phyloP scores from a whole-genome alignment of 345 rosid species.

The Draba incana region DNA sequence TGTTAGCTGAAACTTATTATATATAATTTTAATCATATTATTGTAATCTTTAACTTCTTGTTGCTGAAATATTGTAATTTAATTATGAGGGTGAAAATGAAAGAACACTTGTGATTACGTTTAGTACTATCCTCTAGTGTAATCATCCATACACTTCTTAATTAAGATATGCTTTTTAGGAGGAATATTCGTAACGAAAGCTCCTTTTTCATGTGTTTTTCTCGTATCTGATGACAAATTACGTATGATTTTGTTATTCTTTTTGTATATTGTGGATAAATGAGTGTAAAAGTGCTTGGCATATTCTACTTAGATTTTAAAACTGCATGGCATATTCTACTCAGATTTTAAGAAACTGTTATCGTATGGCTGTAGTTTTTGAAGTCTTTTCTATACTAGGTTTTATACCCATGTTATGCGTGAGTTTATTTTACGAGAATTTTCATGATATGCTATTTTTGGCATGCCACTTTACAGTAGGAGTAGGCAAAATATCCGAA shows the following conservation, averaged over 20 bases:
- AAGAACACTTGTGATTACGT: constrained; percentile 29
- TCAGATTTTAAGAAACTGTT: constrained; percentile 5
- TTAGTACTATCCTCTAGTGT: constrained; percentile 29
- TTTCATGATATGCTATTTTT: too few relatives aligned
- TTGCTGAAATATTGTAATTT: background rate
- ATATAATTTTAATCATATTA: background rate
- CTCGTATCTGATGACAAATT: constrained; percentile 24
- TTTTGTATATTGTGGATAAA: constrained; percentile 17
- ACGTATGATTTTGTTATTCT: constrained; percentile 21
- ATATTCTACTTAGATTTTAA: constrained; percentile 36
- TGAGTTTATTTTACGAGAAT: too few relatives aligned
- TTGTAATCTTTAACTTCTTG: background rate
- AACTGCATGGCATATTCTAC: constrained; percentile 34
- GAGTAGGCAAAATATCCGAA: too few relatives aligned
- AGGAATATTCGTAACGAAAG: constrained; percentile 35
- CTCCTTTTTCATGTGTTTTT: constrained; percentile 37
- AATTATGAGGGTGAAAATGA: constrained; percentile 25
- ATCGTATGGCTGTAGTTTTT: constrained; percentile 7
- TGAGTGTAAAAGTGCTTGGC: constrained; percentile 18
- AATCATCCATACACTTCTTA: constrained; percentile 38
- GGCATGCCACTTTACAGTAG: too few relatives aligned
- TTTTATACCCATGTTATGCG: too few relatives aligned
- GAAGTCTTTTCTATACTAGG: constrained; percentile 4
- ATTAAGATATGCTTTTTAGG: constrained; percentile 20
- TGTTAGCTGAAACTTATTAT: constrained; percentile 5